Base-by-base conservation (phyloP, 768 basidiomycete genomes). In the Rickenella mellea region DNA sequence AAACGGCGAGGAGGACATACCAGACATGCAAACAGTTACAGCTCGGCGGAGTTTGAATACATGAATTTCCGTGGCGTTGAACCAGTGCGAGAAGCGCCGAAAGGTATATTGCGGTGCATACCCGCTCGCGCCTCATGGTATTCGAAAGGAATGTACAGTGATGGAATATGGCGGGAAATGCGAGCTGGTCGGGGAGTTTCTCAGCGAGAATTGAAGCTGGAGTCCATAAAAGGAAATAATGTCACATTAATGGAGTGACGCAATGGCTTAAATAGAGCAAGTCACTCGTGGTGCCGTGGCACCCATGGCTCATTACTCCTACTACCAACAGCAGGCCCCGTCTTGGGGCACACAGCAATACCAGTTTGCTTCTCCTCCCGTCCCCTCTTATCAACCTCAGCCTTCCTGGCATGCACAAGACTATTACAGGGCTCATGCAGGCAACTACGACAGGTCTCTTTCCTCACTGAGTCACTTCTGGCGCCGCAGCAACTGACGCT, bases 351-450 rank as follows among this genome's bases (percentile, higher is more conserved):
- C 73, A 11, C 46, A 54, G 15, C 39, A 65, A 54, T 53, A 59
- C 43, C 57, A 56, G 35, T 65, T 68, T 48, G 55, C 53, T 30
- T 44, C 55, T 19, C 64, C 64, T 31, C 61, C 63, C 0, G 41
- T 55, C 11, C 57, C 64, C n/a, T 33, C 44, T 15, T 65, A 58
- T 42, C 58, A 61, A 43, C 72, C 78, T 7, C 73, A 75, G 40
- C 64, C 77, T 27, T 62, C 69, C 45, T 77, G 80, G 79, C 63
- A 68, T 39, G 80, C 78, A 12, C 55, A 60, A 49, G 78, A 83
- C 52, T 82, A 67, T 51, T 82, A 75, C 56, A 70, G 71, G 41
- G 80, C 80, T 22, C 77, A 80, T 55, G 76, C 77, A 27, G 50
- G 60, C 38, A 70, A 65, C 47, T 63, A 68, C 37, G 76, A 81